Evolutionary conservation across 176 grass and related monocot species (phyloP).

Genomic region (Oryza punctata): DNA sequence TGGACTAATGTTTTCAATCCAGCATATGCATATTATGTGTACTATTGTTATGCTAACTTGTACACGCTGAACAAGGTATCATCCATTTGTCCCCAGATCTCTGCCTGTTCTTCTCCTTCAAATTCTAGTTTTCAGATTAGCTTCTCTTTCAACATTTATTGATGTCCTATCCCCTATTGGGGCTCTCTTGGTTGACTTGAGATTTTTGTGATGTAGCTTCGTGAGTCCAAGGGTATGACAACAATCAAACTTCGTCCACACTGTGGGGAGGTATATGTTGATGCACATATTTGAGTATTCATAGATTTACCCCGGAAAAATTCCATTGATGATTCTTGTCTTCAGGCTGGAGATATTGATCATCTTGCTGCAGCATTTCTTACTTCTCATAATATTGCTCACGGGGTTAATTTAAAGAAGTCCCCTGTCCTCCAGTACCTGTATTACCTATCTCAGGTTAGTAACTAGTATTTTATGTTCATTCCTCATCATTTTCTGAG

Average conservation of each 20-base stretch:
- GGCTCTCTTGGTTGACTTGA: constrained; percentile 39
- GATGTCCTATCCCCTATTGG: not conserved
- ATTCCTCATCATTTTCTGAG: not conserved
- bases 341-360: constrained; percentile 88
- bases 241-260: constrained; percentile 94
- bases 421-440: constrained; percentile 90
- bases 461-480: constrained; percentile 1
- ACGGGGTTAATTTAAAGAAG: constrained; percentile 90
- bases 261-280: constrained; percentile 76
- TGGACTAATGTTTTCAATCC: constrained; percentile 98
- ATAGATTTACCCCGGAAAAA: constrained; percentile 5
- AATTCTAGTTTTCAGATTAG: not conserved
- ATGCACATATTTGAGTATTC: not conserved
- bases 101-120: not conserved
- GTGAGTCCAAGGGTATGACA: constrained; percentile 90
- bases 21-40: constrained; percentile 91
- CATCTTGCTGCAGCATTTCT: constrained; percentile 93
- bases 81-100: not conserved
- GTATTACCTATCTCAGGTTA: constrained; percentile 97
- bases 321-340: constrained; percentile 39
- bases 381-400: constrained; percentile 82
- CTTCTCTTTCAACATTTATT: constrained; percentile 24
- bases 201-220: constrained; percentile 55
- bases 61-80: constrained; percentile 91
- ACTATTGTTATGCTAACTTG: constrained; percentile 93